Base-by-base conservation (phyloP, 31 red algal genomes). In the Asparagopsis taxiformis region DNA sequence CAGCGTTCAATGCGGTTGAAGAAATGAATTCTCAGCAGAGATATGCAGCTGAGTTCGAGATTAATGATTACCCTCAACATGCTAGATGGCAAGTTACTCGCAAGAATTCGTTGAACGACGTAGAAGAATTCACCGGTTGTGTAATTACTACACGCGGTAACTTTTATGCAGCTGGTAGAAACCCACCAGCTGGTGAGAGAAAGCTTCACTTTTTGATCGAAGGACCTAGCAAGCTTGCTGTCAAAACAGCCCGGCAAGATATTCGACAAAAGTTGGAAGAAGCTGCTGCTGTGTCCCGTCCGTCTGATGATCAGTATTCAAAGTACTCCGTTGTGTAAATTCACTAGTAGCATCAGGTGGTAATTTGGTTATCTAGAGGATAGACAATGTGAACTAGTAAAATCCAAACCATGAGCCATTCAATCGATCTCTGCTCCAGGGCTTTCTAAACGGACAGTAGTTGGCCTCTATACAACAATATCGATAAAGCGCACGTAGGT, bases 61-160 rank as follows among this genome's bases (percentile, higher is more conserved):
- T 97, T 36, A 97, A 97, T 70, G 94, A 97, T 72, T 97, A 93
- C 52, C 94, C 88, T 8, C 89, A 88, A 35, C 76, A 92, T 59
- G 94, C 94, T 13, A 59, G 94, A 55, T 97, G 94, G 94, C 70
- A 88, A 37, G 94, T 97, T 20, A 89, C 88, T 2, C 75, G 81
- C 43, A 92, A 92, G 69, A 70, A 77, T 52, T 61, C 88, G 10
- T 62, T 93, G 48, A 68, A 65, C 32, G 89, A 89, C 61, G 80
- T 97, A 0, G 82, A 92, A 51, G 94, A 97, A 37, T 88, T 84
- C 26, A 93, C 89, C 55, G 79, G 77, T 23, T 77, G 68, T 41
- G 94, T 82, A 7, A 67, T 86, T 17, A 97, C 94, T 29, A 87
- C 83, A 2, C 65, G 86, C n/a, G 94, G 94, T 10, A 74, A 84